Base-by-base conservation (phyloP, 345 rosid genomes). In the Lenwebbia sp. region DNA sequence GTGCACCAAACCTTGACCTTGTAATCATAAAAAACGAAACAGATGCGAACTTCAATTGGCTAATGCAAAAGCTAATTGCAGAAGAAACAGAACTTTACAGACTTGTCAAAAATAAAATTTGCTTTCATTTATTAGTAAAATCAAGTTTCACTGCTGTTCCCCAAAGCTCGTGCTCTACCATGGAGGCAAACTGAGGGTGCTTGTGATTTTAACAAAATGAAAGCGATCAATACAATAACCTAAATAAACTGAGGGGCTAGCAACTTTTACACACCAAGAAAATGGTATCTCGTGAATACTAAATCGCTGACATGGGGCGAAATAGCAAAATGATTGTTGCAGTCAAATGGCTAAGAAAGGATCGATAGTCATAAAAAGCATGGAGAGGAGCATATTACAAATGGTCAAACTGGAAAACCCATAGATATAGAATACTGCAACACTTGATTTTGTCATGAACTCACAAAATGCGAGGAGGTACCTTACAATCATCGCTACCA, bases 1-100 rank as follows among this genome's bases (percentile, higher is more conserved):
- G 96, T 96, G 94, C 99, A 95, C 99, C 99, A 97, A 89, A 97
- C 98, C 92, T 97, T 97, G 55, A 95, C 99, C 99, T 97, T 94
- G 83, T 90, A 83, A 28, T 78, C 41, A 11, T 10, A 41, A 84
- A 62, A 47, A 47, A 47, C 44, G 23, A 58, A 15, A 22, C 82
- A 30, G 26, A 51, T 3, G 22, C 6, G 1, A 37, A 37, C 78
- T 70, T 70, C 22, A 70, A 37, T 70, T 37, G 8, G 13, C 53
- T 57, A 49, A 41, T n/a, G 75, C 30, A 56, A 84, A 84, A 84
- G 22, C 23, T 55, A 49, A 83, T 54, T 56, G 19, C 21, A 44
- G 23, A 37, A 54, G n/a, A 83, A 83, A 33, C 50, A 54, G 23
- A 55, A 4, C 78, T 70, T 70, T 9, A 37, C 47, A 70, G 78